A percentile compares a stretch with the other conserved stretches of the same genome.
phyloP scores from a whole-genome alignment of 805 yeast genomes.

The Candida koratica region DNA sequence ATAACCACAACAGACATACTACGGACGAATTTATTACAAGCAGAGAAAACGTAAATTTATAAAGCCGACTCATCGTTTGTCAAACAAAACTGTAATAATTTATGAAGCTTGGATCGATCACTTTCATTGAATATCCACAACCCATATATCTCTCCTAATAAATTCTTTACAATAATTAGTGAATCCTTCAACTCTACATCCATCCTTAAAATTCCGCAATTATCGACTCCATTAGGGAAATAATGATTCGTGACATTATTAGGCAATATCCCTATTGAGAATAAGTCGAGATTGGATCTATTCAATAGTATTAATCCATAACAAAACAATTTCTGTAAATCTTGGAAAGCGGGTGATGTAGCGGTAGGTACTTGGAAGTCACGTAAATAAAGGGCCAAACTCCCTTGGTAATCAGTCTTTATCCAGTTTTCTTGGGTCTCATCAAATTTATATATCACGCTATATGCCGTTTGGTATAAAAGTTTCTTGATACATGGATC shows the following conservation, averaged over 20 bases:
- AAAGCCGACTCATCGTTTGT: constrained; percentile 24
- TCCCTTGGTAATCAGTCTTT: constrained; percentile 67
- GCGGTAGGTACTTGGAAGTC: constrained; percentile 31
- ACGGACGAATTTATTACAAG: too few species aligned
- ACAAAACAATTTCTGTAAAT: constrained; percentile 47
- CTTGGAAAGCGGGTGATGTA: constrained; percentile 19
- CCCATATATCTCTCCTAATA: constrained; percentile 69
- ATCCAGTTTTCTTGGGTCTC: constrained; percentile 60
- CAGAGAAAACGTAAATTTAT: too few species aligned
- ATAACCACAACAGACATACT: too few species aligned
- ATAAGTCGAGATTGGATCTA: constrained; percentile 64
- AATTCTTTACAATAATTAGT: constrained; percentile 63
- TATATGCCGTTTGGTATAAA: constrained; percentile 65
- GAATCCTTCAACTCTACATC: constrained; percentile 67
- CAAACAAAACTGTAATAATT: constrained; percentile 40
- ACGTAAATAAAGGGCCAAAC: constrained; percentile 60
- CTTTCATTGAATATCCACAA: constrained; percentile 71
- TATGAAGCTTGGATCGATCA: constrained; percentile 58
- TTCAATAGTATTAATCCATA: constrained; percentile 71
- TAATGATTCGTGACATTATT: constrained; percentile 45
- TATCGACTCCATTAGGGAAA: constrained; percentile 33
- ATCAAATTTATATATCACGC: constrained; percentile 65
- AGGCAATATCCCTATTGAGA: constrained; percentile 65
- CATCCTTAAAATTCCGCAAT: constrained; percentile 42
- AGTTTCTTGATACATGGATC: constrained; percentile 70